phyloP scores from a whole-genome alignment of 768 basidiomycete species.

The Mycena alexandri region DNA sequence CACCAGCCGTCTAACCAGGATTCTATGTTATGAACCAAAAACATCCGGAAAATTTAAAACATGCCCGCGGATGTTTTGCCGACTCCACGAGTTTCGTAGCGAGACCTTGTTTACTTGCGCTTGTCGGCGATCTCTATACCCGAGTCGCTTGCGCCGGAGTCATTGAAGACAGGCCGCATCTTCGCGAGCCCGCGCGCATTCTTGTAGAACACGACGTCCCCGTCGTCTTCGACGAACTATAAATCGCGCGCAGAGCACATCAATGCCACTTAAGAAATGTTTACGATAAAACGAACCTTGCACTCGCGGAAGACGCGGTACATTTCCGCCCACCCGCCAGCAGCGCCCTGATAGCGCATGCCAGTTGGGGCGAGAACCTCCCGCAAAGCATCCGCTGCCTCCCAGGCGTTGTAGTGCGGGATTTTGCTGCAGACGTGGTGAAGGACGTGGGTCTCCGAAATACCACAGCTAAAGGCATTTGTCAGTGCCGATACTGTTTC shows the following conservation, averaged over 20 bases:
- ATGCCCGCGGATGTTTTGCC: too few relatives aligned
- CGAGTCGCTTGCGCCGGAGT: slow-evolving; percentile 66
- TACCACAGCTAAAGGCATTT: slow-evolving; percentile 53
- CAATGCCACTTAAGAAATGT: neutral
- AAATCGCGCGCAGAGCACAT: too few relatives aligned
- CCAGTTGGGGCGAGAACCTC: slow-evolving; percentile 74
- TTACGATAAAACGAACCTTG: slow-evolving; percentile 63
- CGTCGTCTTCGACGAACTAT: slow-evolving; percentile 86
- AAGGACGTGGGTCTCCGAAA: slow-evolving; percentile 92
- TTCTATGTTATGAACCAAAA: too few relatives aligned
- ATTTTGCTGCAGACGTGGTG: slow-evolving; percentile 97
- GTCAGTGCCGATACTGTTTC: neutral
- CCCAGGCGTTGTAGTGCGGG: slow-evolving; percentile 97
- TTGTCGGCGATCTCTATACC: slow-evolving; percentile 55
- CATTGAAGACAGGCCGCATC: slow-evolving; percentile 71
- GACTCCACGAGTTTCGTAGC: too few relatives aligned
- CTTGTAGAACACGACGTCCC: slow-evolving; percentile 92
- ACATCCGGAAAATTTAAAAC: too few relatives aligned
- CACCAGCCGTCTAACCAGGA: too few relatives aligned
- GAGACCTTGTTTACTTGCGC: neutral
- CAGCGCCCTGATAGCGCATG: slow-evolving; percentile 73
- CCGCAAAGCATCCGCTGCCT: slow-evolving; percentile 88
- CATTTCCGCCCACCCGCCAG: slow-evolving; percentile 84
- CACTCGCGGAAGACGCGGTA: slow-evolving; percentile 83
- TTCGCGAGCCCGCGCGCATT: slow-evolving; percentile 85